Evolutionary conservation across 768 basidiomycete species (phyloP).

Genomic region (Pleurotus pulmonarius): DNA sequence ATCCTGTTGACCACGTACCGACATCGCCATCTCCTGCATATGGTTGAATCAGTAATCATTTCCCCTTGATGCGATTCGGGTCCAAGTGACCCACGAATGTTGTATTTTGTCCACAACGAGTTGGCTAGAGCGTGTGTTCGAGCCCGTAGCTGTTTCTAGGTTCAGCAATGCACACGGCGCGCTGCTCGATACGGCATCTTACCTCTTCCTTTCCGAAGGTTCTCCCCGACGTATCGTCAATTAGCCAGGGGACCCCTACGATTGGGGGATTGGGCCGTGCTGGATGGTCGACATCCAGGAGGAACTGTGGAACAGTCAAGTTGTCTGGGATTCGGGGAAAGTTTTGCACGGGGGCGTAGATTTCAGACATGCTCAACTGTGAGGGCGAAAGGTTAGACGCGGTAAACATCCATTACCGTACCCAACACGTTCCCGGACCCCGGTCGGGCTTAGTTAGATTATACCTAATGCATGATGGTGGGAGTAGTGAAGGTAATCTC

Average conservation of each 20-base stretch:
- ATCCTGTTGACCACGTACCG: conserved; percentile 34
- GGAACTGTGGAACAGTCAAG: conserved; percentile 63
- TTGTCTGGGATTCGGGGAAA: conserved; percentile 51
- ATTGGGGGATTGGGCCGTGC: conserved; percentile 32
- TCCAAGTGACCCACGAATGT: conserved; percentile 31
- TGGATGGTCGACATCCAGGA: conserved; percentile 43
- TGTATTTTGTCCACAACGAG: conserved; percentile 36
- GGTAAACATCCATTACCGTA: no score
- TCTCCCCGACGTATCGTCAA: conserved; percentile 47
- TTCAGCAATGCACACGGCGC: not conserved
- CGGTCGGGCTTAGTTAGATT: no score
- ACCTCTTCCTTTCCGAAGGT: conserved; percentile 37
- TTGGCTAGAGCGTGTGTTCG: conserved; percentile 48
- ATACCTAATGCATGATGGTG: no score
- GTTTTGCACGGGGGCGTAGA: not conserved
- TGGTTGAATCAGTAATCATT: not conserved
- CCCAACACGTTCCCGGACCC: no score
- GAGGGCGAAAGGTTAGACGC: not conserved
- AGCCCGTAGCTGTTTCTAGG: conserved; percentile 33
- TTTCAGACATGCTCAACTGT: not conserved
- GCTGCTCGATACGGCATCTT: conserved; percentile 4
- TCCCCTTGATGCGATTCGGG: not conserved
- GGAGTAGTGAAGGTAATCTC: no score
- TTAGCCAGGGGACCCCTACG: conserved; percentile 33
- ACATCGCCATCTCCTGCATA: conserved; percentile 43